Evolutionary conservation across 192 early-diverging fungal species (phyloP), one percentile per base, ranked within the genome.

Genomic region (Kappamyces sp.): DNA sequence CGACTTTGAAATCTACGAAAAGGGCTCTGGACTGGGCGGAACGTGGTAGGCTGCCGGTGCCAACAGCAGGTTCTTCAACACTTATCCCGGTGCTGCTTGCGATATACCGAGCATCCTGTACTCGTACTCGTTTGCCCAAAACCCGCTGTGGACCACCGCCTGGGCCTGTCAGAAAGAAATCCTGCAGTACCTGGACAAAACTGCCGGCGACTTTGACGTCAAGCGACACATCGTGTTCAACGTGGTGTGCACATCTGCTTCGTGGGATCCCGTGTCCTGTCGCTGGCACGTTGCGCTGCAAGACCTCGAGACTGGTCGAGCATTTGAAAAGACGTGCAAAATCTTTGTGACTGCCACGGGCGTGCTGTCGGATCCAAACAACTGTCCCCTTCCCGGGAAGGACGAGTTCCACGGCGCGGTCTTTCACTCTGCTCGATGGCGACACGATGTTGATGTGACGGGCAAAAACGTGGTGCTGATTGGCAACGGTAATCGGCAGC

Each of bases 401-500:
- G 66, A 81, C 15, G 43, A 47, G 2, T 81, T 81, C 61, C 58
- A 76, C 36, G 78, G 78, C 32, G 66, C 57, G 8, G 67, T 71
- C 14, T 60, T 75, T 45, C 78, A 81, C 57, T 72, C 76, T 2
- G 76, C 74, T 33, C 65, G 65, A 47, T 81, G 78, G 78, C 63
- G 72, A 22, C 64, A 65, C 22, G 60, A 62, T 5, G 69, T 67
- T n/a, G 78, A 80, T 61, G 54, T 79, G 41, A 45, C 41, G 30
- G 58, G 63, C 29, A 74, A 74, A 49, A 49, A 60, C 31, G 72
- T 74, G 15, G 66, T 65, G 0, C 36, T 74, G 5, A 65, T 74
- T 33, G 72, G 72, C 6, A 62, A 55, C 2, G 47, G 22, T 22
- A 22, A 22, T 22, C 22, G 22, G 15, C 22, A 0, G 22, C 22